A percentile compares a stretch with the other conserved stretches of the same genome.
These are phyloP conservation scores for Peltaster fructicola DNA, from an alignment of 2,329 filamentous ascomycete genomes.

Conservation along the genomic window DNA sequence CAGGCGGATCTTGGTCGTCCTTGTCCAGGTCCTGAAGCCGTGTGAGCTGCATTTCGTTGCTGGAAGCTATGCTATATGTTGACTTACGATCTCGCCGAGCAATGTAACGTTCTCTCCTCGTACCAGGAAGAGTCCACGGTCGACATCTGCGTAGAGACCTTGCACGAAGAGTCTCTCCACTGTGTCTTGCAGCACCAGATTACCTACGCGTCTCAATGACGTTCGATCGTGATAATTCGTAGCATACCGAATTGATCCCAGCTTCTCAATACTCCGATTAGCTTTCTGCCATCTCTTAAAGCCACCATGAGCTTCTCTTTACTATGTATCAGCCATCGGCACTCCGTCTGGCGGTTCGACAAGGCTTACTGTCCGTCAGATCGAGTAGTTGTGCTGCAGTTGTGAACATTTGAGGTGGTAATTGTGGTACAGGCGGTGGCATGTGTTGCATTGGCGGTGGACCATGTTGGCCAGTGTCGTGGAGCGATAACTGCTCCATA, in stretches of 20 bases:
- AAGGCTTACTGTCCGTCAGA: slow-evolving; percentile 72
- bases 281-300: slow-evolving; percentile 80
- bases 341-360: slow-evolving; percentile 15
- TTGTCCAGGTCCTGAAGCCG: slow-evolving; percentile 59
- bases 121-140: slow-evolving; percentile 76
- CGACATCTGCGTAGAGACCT: slow-evolving; percentile 65
- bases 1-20: slow-evolving; percentile 67
- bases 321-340: slow-evolving; percentile 3
- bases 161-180: slow-evolving; percentile 69
- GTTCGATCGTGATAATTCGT: slow-evolving; percentile 1
- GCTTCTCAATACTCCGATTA: slow-evolving; percentile 79
- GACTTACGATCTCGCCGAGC: slow-evolving; percentile 63
- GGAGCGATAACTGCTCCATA: slow-evolving; percentile 19
- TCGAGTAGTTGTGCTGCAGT: slow-evolving; percentile 91
- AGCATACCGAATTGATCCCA: slow-evolving; percentile 91
- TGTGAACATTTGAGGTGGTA: slow-evolving; percentile 94
- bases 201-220: slow-evolving; percentile 39
- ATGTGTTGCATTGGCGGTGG: slow-evolving; percentile 4
- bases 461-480: slow-evolving; percentile 14
- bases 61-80: background rate
- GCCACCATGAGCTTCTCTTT: slow-evolving; percentile 88
- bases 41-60: background rate
- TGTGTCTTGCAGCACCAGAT: slow-evolving; percentile 86
- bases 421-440: slow-evolving; percentile 36
- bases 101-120: slow-evolving; percentile 94